phyloP scores from a whole-genome alignment of 1,284 basidiomycete species.

The Tilletia walkeri region DNA sequence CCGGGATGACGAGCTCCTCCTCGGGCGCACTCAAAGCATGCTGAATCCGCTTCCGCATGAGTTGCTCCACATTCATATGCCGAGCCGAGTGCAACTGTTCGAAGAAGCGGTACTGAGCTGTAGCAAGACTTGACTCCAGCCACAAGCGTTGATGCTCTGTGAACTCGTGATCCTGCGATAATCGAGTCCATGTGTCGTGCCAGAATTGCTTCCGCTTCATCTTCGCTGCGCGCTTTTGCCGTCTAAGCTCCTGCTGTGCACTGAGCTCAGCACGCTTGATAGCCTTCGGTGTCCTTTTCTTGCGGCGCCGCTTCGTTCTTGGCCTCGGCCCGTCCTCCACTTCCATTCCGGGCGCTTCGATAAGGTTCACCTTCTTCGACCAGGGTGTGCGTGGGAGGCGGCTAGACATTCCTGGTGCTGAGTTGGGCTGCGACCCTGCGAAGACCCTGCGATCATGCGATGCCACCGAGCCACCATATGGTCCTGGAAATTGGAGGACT shows the following conservation, averaged over 20 bases:
- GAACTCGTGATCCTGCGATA: neutral
- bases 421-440: no score
- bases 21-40: neutral
- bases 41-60: neutral
- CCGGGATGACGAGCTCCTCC: neutral
- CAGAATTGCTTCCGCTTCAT: neutral
- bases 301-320: no score
- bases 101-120: neutral
- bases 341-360: no score
- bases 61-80: neutral
- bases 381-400: no score
- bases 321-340: no score
- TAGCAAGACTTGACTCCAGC: neutral
- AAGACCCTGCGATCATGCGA: neutral
- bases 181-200: neutral
- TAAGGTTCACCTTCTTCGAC: no score
- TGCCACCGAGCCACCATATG: neutral
- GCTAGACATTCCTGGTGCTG: no score
- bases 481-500: neutral
- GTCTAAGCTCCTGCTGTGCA: neutral
- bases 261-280: neutral
- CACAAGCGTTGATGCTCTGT: constrained; percentile 2
- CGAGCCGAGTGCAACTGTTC: neutral
- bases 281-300: neutral
- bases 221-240: neutral